phyloP scores from a whole-genome alignment of 257 asterid genomes.

The Salvia miltiorrhiza region DNA sequence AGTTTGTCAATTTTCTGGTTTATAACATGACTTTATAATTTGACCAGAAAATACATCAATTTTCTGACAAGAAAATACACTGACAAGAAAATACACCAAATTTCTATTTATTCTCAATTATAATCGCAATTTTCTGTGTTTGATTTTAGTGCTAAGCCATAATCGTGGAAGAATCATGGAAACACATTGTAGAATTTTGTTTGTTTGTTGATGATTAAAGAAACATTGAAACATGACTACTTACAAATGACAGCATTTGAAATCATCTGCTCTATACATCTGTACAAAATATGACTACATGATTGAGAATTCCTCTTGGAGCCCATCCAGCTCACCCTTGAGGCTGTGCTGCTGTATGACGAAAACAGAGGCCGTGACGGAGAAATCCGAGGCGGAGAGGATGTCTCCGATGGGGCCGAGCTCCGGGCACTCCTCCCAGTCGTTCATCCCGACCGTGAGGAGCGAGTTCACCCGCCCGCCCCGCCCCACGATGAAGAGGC shows the following conservation, averaged over 20 bases:
- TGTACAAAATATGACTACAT: slow-evolving; percentile 35
- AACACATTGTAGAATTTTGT: too few relatives aligned
- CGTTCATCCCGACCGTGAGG: slow-evolving; percentile 89
- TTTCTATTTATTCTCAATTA: too few relatives aligned
- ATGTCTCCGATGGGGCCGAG: slow-evolving; percentile 92
- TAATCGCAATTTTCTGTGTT: too few relatives aligned
- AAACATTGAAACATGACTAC: too few relatives aligned
- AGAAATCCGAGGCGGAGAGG: slow-evolving; percentile 81
- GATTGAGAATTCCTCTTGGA: slow-evolving; percentile 83
- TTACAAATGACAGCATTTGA: neutral
- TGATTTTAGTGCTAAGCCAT: too few relatives aligned
- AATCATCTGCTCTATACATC: neutral
- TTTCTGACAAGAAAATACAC: too few relatives aligned
- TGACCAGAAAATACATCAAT: too few relatives aligned
- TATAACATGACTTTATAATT: too few relatives aligned
- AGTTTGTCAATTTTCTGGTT: too few relatives aligned
- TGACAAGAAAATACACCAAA: too few relatives aligned
- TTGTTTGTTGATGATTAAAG: too few relatives aligned
- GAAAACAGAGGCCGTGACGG: slow-evolving; percentile 73
- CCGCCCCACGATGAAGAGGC: slow-evolving; percentile 80
- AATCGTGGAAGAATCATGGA: too few relatives aligned
- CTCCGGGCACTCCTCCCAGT: slow-evolving; percentile 97
- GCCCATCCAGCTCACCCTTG: slow-evolving; percentile 81
- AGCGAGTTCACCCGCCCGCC: slow-evolving; percentile 80
- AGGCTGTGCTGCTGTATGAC: slow-evolving; percentile 80